Percentiles rank a stretch among this genome's conserved stretches.
Evolutionary conservation across 805 yeast genomes (phyloP).

Genomic region (Yarrowia sp.): DNA sequence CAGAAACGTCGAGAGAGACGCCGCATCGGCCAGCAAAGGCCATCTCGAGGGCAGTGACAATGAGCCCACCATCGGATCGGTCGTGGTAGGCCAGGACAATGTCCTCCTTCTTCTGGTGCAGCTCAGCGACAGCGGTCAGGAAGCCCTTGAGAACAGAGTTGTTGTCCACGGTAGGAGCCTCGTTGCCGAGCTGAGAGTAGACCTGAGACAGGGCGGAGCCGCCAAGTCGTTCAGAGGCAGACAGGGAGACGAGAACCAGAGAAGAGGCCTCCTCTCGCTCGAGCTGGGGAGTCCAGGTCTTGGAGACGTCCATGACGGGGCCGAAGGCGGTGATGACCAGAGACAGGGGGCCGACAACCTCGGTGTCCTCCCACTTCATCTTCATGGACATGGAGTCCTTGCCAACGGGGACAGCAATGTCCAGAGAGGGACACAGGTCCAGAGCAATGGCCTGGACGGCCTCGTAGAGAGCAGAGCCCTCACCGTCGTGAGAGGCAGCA

Average conservation of each 20-base stretch:
- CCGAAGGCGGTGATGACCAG: constrained; percentile 88
- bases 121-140: constrained; percentile 62
- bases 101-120: constrained; percentile 59
- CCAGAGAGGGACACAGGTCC: constrained; percentile 90
- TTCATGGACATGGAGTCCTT: constrained; percentile 99
- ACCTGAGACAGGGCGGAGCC: constrained; percentile 96
- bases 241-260: constrained; percentile 80
- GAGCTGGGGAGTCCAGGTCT: constrained; percentile 93
- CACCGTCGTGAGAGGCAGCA: constrained; percentile 91
- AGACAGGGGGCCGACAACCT: constrained; percentile 93
- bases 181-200: constrained; percentile 79
- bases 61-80: constrained; percentile 93
- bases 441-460: constrained; percentile 96
- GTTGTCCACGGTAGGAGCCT: constrained; percentile 79
- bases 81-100: constrained; percentile 88
- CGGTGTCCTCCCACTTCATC: constrained; percentile 86
- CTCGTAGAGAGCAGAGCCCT: constrained; percentile 90
- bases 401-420: constrained; percentile 93
- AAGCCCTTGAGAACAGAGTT: constrained; percentile 61
- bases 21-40: constrained; percentile 96
- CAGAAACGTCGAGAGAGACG: constrained; percentile 50
- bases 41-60: constrained; percentile 86
- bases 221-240: constrained; percentile 68
- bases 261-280: constrained; percentile 45
- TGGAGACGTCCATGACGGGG: constrained; percentile 77